Conservation (phyloP, 768 basidiomycete genomes). For the Rhizopogon roseolus region DNA sequence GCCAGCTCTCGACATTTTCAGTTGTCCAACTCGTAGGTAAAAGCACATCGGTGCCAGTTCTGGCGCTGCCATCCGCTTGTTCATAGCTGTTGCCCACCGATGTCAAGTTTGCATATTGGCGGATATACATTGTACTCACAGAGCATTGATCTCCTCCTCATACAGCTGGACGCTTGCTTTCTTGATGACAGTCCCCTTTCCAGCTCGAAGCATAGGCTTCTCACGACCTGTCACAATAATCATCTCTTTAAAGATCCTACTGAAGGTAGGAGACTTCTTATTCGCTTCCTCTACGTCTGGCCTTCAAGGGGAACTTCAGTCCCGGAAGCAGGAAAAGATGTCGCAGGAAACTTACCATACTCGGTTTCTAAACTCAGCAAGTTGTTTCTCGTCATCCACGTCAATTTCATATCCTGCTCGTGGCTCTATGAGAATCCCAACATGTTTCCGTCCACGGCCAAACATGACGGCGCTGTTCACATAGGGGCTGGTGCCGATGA, state of each 20-base stretch:
- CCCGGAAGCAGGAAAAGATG: no score
- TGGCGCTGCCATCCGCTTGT: slow-evolving; percentile 22
- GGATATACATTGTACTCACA: slow-evolving; percentile 25
- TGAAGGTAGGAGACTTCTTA: slow-evolving; percentile 32
- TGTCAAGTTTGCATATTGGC: not conserved
- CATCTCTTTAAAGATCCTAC: slow-evolving; percentile 47
- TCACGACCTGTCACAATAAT: slow-evolving; percentile 37
- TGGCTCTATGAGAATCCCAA: slow-evolving; percentile 28
- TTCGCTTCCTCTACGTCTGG: slow-evolving; percentile 39
- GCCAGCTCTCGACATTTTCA: slow-evolving; percentile 18
- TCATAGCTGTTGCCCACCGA: slow-evolving; percentile 21
- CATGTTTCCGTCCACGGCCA: slow-evolving; percentile 26
- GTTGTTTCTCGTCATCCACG: slow-evolving; percentile 17
- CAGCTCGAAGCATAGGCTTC: slow-evolving; percentile 40
- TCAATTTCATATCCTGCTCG: slow-evolving; percentile 30
- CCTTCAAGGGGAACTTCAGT: slow-evolving; percentile 15
- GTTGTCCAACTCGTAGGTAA: slow-evolving; percentile 21
- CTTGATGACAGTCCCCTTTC: slow-evolving; percentile 42
- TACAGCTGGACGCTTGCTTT: slow-evolving; percentile 37
- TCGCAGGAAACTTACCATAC: slow-evolving; percentile 28
- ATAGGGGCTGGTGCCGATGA: slow-evolving; percentile 13
- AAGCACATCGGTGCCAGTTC: slow-evolving; percentile 10
- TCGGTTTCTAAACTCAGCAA: slow-evolving; percentile 31
- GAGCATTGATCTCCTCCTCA: slow-evolving; percentile 38
- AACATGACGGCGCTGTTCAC: slow-evolving; percentile 36